Evolutionary conservation across 1,284 basidiomycete species (phyloP), one percentile per base, ranked within the genome.

Genomic region (Marasmius tenuissimus): DNA sequence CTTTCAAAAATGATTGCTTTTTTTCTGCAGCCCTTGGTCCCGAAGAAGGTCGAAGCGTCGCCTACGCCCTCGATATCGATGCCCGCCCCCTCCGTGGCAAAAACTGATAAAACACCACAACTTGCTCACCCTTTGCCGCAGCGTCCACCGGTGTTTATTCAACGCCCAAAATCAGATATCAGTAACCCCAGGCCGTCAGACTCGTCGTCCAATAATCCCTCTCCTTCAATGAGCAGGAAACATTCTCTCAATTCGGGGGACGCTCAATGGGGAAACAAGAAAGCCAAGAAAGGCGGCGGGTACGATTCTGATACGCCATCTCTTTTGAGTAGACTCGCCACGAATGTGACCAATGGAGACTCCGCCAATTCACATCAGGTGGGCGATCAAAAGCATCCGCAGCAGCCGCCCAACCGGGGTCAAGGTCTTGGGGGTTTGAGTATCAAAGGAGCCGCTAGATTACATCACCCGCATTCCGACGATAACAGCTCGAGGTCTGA

Each of bases 361-460:
- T 33, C 40, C n/a, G 33, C 35, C 20, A 55, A 47, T 18, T 61
- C 37, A 59, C 18, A 42, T 61, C 54, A 40, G 61, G 60, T 51
- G 60, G 63, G 16, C 47, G 60, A 38, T 52, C 53, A 33, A 37
- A 22, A 51, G 37, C 18, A 57, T 34, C 50, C 67, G 63, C 73
- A 74, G 9, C 70, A 33, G 20, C 35, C 20, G 48, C 8, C 45
- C 8, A 37, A 37, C 33, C 52, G n/a, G 27, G 38, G 10, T 38
- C 52, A 54, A 54, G 52, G 52, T 5, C 18, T 70, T 45, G 74
- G 72, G 40, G 83, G 81, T 40, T 78, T 75, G 62, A 84, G 81
- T 65, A 85, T 86, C 63, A 83, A 82, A 67, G 86, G 86, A 48
- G 85, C 86, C 22, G 85, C 85, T 42, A 54, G 52, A 35, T n/a